These are phyloP conservation scores for Erodium chrysanthum DNA, from an alignment of 441 rosid genomes.

Conservation along the genomic window DNA sequence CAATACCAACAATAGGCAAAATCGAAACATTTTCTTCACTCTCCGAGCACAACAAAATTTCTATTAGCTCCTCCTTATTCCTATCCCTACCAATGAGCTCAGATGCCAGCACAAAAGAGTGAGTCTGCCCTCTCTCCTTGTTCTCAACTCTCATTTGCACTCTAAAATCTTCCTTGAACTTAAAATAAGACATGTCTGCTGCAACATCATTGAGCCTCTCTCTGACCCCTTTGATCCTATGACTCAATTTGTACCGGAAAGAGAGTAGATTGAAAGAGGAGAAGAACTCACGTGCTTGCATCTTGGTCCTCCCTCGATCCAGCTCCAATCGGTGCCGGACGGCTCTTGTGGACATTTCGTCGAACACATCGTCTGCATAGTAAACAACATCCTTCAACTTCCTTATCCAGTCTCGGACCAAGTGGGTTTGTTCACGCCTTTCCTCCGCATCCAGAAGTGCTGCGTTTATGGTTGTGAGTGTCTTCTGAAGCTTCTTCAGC, in stretches of 20 bases:
- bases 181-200: not conserved
- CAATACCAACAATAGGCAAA: constrained; percentile 27
- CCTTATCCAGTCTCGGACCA: constrained; percentile 4
- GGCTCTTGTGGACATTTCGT: constrained; percentile 26
- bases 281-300: constrained; percentile 13
- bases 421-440: constrained; percentile 6
- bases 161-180: not conserved
- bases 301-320: constrained; percentile 15
- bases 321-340: constrained; percentile 21
- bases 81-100: constrained; percentile 29
- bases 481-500: constrained; percentile 4
- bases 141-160: not conserved
- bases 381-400: constrained; percentile 15
- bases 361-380: constrained; percentile 23
- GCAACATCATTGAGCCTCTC: constrained; percentile 1
- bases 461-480: not conserved
- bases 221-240: not conserved
- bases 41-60: constrained; percentile 12
- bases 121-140: constrained; percentile 19
- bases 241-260: not conserved
- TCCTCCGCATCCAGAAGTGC: constrained; percentile 16
- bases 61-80: constrained; percentile 19
- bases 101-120: constrained; percentile 19
- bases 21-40: constrained; percentile 17
- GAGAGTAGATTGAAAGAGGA: not conserved